These are phyloP conservation scores for Penicillium freii DNA, from an alignment of 2,329 filamentous ascomycete genomes.

Conservation along the genomic window DNA sequence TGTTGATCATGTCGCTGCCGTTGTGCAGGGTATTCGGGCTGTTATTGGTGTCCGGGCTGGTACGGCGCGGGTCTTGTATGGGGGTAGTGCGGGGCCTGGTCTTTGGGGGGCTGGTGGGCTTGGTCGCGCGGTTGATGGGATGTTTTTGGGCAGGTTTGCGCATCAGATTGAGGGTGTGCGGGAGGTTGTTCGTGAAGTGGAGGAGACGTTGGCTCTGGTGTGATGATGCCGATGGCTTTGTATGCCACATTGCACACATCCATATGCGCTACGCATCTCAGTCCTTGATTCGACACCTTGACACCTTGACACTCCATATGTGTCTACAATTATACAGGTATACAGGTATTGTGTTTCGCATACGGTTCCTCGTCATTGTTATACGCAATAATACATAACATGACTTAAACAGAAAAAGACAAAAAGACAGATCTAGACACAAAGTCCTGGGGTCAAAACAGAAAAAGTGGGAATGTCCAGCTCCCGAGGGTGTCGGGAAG, in stretches of 20 bases:
- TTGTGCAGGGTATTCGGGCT: slow-evolving; percentile 62
- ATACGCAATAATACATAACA: slow-evolving; percentile 16
- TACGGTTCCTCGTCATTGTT: slow-evolving; percentile 24
- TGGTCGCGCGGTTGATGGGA: slow-evolving; percentile 72
- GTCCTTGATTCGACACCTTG: neutral
- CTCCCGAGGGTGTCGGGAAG: slow-evolving; percentile 14
- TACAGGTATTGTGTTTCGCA: slow-evolving; percentile 17
- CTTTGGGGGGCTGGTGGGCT: slow-evolving; percentile 55
- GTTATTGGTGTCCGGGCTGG: slow-evolving; percentile 56
- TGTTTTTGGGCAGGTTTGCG: slow-evolving; percentile 78
- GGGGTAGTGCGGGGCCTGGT: slow-evolving; percentile 78
- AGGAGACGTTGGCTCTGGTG: slow-evolving; percentile 38
- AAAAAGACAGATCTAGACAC: slow-evolving; percentile 11
- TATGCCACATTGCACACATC: neutral
- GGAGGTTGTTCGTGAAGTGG: slow-evolving; percentile 70
- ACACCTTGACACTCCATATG: neutral
- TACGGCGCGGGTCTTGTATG: slow-evolving; percentile 70
- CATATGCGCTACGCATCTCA: too few relatives aligned
- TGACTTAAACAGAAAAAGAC: neutral
- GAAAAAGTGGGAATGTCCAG: neutral
- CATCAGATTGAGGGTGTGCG: slow-evolving; percentile 72
- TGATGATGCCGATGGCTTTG: neutral
- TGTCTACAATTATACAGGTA: neutral
- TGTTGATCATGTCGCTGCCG: slow-evolving; percentile 68
- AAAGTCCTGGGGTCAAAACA: neutral